Evolutionary conservation across 371 early-diverging fungal genomes (phyloP).

Genomic region (Mucor mucedo): DNA sequence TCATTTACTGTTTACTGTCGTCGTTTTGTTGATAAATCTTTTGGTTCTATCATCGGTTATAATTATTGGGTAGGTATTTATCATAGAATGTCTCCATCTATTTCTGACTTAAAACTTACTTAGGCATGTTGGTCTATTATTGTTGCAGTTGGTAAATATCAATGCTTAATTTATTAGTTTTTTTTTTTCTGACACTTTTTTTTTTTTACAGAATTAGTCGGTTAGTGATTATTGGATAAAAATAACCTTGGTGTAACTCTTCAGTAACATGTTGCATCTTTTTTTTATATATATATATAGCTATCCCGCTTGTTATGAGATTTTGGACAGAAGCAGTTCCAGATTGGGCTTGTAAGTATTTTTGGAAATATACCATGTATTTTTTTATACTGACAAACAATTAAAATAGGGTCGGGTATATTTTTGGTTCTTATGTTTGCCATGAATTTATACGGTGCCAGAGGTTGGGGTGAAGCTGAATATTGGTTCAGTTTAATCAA

Average conservation of each 20-base stretch:
- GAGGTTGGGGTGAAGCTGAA: constrained; percentile 25
- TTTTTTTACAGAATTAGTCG: constrained; percentile 14
- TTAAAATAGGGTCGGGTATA: constrained; percentile 24
- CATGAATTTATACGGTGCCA: constrained; percentile 22
- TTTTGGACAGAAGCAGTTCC: constrained; percentile 29
- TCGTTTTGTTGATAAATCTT: constrained; percentile 33
- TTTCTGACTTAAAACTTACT: neutral
- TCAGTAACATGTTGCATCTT: neutral
- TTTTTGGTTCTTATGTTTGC: constrained; percentile 25
- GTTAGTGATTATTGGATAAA: constrained; percentile 6
- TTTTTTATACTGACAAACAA: neutral
- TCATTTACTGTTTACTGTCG: constrained; percentile 33
- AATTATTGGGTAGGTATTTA: constrained; percentile 26
- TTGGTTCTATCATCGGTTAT: constrained; percentile 30
- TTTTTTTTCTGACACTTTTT: neutral
- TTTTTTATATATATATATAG: neutral
- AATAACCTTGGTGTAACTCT: neutral
- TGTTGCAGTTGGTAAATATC: constrained; percentile 23
- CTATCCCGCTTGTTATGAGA: constrained; percentile 20
- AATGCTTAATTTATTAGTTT: neutral
- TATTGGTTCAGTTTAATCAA: constrained; percentile 44
- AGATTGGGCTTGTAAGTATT: constrained; percentile 25
- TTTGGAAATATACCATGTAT: neutral
- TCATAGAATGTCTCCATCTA: neutral
- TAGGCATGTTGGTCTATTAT: constrained; percentile 31